phyloP scores from a whole-genome alignment of 495 filamentous ascomycete species.

The Extremus antarcticus region DNA sequence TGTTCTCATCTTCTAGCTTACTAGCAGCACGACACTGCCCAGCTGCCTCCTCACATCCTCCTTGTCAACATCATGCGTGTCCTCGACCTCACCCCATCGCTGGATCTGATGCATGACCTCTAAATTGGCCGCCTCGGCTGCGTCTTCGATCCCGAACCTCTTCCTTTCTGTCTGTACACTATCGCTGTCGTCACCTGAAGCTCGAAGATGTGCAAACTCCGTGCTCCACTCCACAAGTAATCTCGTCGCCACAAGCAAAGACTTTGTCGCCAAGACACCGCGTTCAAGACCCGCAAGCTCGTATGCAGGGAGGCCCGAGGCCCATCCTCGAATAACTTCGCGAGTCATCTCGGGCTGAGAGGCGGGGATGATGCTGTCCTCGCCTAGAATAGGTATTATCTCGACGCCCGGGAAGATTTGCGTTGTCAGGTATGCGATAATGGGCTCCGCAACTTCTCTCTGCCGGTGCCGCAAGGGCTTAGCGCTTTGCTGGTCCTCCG shows the following conservation, averaged over 20 bases:
- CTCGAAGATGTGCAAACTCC: slow-evolving; percentile 39
- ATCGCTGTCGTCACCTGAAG: slow-evolving; percentile 7
- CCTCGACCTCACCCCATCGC: slow-evolving; percentile 93
- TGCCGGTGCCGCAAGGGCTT: slow-evolving; percentile 65
- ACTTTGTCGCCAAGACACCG: slow-evolving; percentile 74
- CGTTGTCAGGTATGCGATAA: slow-evolving; percentile 57
- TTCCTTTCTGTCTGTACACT: slow-evolving; percentile 28
- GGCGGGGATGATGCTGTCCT: slow-evolving; percentile 57
- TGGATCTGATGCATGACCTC: slow-evolving; percentile 87
- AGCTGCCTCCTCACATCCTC: slow-evolving; percentile 84
- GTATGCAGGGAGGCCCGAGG: slow-evolving; percentile 55
- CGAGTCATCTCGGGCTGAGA: slow-evolving; percentile 59
- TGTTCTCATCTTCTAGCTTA: slow-evolving; percentile 27
- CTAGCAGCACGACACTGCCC: slow-evolving; percentile 71
- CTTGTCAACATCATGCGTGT: slow-evolving; percentile 93
- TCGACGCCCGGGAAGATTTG: slow-evolving; percentile 78
- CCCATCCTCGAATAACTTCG: slow-evolving; percentile 69
- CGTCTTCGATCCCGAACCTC: slow-evolving; percentile 56
- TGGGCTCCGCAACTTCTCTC: slow-evolving; percentile 48
- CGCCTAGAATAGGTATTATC: slow-evolving; percentile 64
- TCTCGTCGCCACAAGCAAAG: slow-evolving; percentile 63
- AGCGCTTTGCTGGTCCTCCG: slow-evolving; percentile 22
- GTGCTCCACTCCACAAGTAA: slow-evolving; percentile 83
- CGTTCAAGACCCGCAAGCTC: slow-evolving; percentile 83
- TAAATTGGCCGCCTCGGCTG: slow-evolving; percentile 61